phyloP scores from a whole-genome alignment of 2,329 filamentous ascomycete species.

The Pseudogymnoascus sp. region DNA sequence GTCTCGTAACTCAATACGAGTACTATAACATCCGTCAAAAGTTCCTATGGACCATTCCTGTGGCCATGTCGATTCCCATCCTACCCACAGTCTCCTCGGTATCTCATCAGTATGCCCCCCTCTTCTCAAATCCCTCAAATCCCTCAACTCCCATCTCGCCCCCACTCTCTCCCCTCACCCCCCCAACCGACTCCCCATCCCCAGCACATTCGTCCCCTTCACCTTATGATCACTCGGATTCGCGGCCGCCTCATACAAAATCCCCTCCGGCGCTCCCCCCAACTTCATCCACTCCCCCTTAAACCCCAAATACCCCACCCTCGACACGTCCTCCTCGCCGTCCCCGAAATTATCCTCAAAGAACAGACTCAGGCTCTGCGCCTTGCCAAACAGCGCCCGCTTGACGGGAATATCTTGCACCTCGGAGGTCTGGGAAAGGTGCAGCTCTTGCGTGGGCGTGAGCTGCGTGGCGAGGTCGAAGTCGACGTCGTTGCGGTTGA shows the following conservation, averaged over 20 bases:
- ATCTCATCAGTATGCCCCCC: background rate
- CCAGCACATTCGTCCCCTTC: constrained; percentile 47
- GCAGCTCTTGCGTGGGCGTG: constrained; percentile 63
- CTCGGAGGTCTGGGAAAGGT: constrained; percentile 68
- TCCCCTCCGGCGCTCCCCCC: constrained; percentile 72
- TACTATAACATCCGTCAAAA: background rate
- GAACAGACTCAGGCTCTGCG: constrained; percentile 76
- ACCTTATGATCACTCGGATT: constrained; percentile 81
- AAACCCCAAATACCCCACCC: constrained; percentile 79
- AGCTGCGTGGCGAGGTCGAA: constrained; percentile 67
- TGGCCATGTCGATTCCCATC: background rate
- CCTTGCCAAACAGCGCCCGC: constrained; percentile 79
- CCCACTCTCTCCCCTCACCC: background rate
- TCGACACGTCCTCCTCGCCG: constrained; percentile 71
- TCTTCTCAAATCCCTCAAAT: background rate
- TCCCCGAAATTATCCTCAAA: constrained; percentile 84
- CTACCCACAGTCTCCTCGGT: background rate
- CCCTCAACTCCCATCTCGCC: background rate
- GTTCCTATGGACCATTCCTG: background rate
- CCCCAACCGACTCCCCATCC: constrained; percentile 46
- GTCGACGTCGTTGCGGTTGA: constrained; percentile 82
- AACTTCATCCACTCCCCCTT: constrained; percentile 89
- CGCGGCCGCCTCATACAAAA: constrained; percentile 87
- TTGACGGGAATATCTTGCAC: constrained; percentile 83
- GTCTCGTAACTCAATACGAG: background rate